A percentile compares a stretch with the other conserved stretches of the same genome.
These are phyloP conservation scores for Plasmodium ovale DNA, from an alignment of 169 alveolate genomes.

Conservation along the genomic window DNA sequence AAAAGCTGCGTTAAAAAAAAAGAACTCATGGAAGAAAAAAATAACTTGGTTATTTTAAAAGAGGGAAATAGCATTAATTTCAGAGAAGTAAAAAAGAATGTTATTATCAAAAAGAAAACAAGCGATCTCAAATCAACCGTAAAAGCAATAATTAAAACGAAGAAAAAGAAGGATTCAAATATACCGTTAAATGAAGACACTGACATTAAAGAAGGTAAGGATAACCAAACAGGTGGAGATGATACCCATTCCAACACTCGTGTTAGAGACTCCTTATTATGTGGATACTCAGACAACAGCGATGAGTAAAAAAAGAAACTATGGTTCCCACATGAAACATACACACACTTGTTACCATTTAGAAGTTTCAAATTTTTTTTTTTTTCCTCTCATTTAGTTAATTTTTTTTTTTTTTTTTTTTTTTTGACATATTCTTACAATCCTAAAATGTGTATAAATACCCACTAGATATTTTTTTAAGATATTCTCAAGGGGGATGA, in stretches of 20 bases:
- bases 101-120: constrained; percentile 44
- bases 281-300: constrained; percentile 61
- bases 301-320: no score
- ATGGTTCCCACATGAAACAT: not conserved
- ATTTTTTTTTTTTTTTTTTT: no score
- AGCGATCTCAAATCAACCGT: constrained; percentile 8
- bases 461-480: no score
- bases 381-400: no score
- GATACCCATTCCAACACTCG: not conserved
- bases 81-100: constrained; percentile 26
- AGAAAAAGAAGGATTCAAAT: constrained; percentile 49
- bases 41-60: not conserved
- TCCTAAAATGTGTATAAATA: no score
- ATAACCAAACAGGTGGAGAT: not conserved
- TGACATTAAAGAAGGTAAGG: not conserved
- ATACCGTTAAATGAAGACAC: not conserved
- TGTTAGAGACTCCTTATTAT: constrained; percentile 8
- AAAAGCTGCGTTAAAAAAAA: constrained; percentile 39
- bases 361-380: no score
- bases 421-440: no score
- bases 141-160: constrained; percentile 68
- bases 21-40: constrained; percentile 15
- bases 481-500: no score
- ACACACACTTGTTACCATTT: not conserved
- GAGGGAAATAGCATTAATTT: constrained; percentile 25